These are phyloP conservation scores for Clavulina sp. DNA, from an alignment of 768 basidiomycete species.

Conservation along the genomic window DNA sequence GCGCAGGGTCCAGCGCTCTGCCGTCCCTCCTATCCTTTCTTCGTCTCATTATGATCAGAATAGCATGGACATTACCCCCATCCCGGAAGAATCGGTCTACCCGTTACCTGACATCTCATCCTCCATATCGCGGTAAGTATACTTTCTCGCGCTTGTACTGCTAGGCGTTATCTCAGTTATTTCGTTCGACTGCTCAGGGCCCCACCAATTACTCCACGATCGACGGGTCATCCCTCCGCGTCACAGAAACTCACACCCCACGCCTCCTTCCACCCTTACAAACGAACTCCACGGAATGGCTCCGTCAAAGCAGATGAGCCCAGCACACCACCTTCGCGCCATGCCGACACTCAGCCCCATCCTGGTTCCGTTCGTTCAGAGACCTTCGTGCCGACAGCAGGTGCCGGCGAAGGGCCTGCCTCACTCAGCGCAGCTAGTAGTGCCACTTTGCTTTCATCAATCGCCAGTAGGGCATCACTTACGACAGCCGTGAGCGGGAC, in stretches of 20 bases:
- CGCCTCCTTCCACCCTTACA: constrained; percentile 41
- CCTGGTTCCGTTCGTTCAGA: no score
- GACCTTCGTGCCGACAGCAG: no score
- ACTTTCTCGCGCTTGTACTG: constrained; percentile 10
- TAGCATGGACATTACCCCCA: constrained; percentile 64
- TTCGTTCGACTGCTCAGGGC: not conserved
- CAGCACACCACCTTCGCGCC: no score
- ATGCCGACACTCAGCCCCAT: no score
- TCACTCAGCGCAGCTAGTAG: no score
- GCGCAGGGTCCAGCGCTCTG: constrained; percentile 11
- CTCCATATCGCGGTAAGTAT: constrained; percentile 1
- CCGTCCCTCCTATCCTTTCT: constrained; percentile 19
- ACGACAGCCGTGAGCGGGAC: no score
- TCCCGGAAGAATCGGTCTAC: not conserved
- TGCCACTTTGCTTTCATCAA: no score
- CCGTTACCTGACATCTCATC: not conserved
- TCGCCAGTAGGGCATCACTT: no score
- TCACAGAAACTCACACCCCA: constrained; percentile 37
- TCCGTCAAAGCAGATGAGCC: no score
- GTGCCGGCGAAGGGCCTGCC: no score
- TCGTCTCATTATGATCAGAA: constrained; percentile 56
- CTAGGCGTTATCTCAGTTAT: constrained; percentile 1
- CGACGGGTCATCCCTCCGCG: constrained; percentile 47
- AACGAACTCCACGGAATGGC: constrained; percentile 21
- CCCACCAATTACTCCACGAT: not conserved